A percentile compares a stretch with the other conserved stretches of the same genome.
Conservation (phyloP, 805 yeast species). For the Millerozyma miso region DNA sequence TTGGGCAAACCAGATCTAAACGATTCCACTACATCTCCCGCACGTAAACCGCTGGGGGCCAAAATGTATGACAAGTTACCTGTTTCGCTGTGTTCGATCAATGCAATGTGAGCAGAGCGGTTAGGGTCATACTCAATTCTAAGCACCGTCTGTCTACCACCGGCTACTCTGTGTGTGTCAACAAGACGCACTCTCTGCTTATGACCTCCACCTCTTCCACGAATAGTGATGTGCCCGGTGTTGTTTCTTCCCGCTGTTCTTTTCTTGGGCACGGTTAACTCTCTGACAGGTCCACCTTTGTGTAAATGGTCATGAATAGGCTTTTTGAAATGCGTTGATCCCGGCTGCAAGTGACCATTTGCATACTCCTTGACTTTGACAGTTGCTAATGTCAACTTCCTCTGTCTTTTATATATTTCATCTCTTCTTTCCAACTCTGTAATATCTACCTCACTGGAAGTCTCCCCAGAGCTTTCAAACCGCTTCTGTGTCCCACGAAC, state of each 20-base stretch:
- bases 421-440: slow-evolving; percentile 83
- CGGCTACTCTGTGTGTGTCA: slow-evolving; percentile 62
- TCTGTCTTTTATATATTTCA: slow-evolving; percentile 62
- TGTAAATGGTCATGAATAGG: slow-evolving; percentile 85
- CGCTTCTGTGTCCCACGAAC: slow-evolving; percentile 4
- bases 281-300: slow-evolving; percentile 76
- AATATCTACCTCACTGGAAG: slow-evolving; percentile 32
- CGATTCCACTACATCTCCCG: slow-evolving; percentile 86
- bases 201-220: slow-evolving; percentile 98
- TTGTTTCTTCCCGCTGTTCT: slow-evolving; percentile 85
- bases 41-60: slow-evolving; percentile 90
- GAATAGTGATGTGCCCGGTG: slow-evolving; percentile 80
- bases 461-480: slow-evolving; percentile 8
- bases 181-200: slow-evolving; percentile 80
- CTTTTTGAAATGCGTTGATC: slow-evolving; percentile 80
- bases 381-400: slow-evolving; percentile 64
- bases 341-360: slow-evolving; percentile 72
- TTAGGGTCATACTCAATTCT: slow-evolving; percentile 96
- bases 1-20: slow-evolving; percentile 85
- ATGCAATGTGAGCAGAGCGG: slow-evolving; percentile 89
- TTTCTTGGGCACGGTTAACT: slow-evolving; percentile 67
- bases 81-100: slow-evolving; percentile 61
- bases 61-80: slow-evolving; percentile 71
- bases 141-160: slow-evolving; percentile 75
- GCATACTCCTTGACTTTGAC: slow-evolving; percentile 72